phyloP scores from a whole-genome alignment of 768 basidiomycete genomes.

The Boletales sp. region DNA sequence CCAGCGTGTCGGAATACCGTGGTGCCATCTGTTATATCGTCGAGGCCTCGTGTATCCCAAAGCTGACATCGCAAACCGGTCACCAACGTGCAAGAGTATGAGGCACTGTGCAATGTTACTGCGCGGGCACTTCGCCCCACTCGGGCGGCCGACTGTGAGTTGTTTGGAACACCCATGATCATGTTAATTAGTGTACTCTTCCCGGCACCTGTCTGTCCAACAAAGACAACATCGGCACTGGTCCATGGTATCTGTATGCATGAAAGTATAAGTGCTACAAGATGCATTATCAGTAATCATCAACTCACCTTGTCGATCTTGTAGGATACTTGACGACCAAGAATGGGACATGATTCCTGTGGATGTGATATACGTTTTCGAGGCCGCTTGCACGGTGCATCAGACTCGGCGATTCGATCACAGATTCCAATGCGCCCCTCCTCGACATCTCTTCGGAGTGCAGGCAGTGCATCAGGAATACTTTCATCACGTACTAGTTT shows the following conservation, averaged over 20 bases:
- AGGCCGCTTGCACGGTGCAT: too few relatives aligned
- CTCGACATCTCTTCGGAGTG: too few relatives aligned
- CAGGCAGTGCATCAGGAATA: too few relatives aligned
- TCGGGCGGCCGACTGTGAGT: neutral
- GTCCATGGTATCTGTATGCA: neutral
- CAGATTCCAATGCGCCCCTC: too few relatives aligned
- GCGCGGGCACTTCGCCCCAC: neutral
- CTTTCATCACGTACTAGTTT: too few relatives aligned
- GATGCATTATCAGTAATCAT: too few relatives aligned
- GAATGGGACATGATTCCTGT: too few relatives aligned
- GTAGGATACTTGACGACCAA: too few relatives aligned
- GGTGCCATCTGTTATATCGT: neutral
- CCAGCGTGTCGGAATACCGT: neutral
- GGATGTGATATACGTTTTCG: too few relatives aligned
- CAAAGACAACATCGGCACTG: neutral
- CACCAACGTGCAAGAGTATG: neutral
- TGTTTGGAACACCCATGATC: neutral
- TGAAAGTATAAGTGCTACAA: too few relatives aligned
- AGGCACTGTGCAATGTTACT: neutral
- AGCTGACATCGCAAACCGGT: neutral
- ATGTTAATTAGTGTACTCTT: constrained; percentile 1
- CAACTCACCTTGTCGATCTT: too few relatives aligned
- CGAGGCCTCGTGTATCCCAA: neutral
- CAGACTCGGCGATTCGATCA: too few relatives aligned
- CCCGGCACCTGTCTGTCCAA: neutral